Conservation (phyloP, 306 rosid species). For the Vigna radiata region DNA sequence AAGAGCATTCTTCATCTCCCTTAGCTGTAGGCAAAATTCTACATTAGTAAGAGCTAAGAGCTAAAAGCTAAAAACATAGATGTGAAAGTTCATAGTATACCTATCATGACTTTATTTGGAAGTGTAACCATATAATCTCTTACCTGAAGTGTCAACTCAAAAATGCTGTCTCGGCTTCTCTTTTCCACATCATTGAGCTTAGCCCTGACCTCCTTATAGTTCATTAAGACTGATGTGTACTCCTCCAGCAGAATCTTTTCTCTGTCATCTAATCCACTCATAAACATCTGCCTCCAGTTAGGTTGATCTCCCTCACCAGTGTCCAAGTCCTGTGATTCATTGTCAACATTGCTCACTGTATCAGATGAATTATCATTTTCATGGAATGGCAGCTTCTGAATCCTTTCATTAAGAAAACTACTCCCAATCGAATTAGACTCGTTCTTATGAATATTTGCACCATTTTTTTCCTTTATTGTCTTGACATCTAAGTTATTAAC, state of each 20-base stretch:
- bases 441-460: constrained; percentile 36
- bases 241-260: constrained; percentile 85
- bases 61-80: no score
- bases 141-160: constrained; percentile 77
- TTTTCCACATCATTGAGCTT: constrained; percentile 77
- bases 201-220: constrained; percentile 74
- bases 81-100: no score
- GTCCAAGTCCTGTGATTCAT: constrained; percentile 47
- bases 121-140: neutral
- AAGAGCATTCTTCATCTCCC: constrained; percentile 67
- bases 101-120: no score
- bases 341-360: constrained; percentile 39
- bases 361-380: constrained; percentile 53
- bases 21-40: constrained; percentile 43
- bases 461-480: constrained; percentile 33
- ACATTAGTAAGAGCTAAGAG: neutral
- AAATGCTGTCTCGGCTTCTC: constrained; percentile 74
- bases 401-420: constrained; percentile 15
- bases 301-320: constrained; percentile 57
- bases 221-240: constrained; percentile 79
- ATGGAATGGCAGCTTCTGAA: constrained; percentile 42
- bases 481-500: constrained; percentile 26
- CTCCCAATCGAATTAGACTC: constrained; percentile 30
- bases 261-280: constrained; percentile 83
- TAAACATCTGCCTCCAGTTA: constrained; percentile 71